Evolutionary conservation across 495 filamentous ascomycete species (phyloP).

Genomic region (Penicillium pancosmium): DNA sequence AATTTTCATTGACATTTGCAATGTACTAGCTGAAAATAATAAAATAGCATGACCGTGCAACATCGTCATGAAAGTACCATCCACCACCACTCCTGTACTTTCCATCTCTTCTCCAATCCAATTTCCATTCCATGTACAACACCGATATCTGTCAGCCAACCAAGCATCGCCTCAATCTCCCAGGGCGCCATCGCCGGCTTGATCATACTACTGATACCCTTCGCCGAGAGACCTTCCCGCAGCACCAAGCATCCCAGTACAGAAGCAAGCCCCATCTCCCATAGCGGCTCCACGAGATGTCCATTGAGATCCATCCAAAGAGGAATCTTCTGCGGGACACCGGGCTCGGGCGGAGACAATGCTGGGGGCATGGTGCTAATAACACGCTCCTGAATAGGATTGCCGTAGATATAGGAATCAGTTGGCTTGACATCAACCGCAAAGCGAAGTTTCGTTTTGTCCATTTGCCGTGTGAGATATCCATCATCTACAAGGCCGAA

Average conservation of each 20-base stretch:
- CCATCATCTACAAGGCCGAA: conserved; percentile 72
- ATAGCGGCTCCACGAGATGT: conserved; percentile 59
- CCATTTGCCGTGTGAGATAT: conserved; percentile 73
- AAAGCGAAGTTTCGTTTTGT: conserved; percentile 66
- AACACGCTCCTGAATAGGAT: conserved; percentile 45
- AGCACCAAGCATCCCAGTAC: conserved; percentile 61
- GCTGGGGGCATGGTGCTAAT: conserved; percentile 29
- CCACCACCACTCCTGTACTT: conserved; percentile 74
- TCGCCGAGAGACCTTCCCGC: conserved; percentile 57
- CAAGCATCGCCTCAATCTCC: conserved; percentile 66
- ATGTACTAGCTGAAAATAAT: not conserved
- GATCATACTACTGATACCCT: conserved; percentile 55
- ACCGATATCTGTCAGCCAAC: conserved; percentile 63
- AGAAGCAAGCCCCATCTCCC: conserved; percentile 64
- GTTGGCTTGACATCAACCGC: conserved; percentile 58
- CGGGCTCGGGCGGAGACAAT: conserved; percentile 16
- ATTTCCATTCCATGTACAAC: conserved; percentile 33
- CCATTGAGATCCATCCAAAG: conserved; percentile 82
- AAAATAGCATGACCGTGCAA: not conserved
- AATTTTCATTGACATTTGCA: not conserved
- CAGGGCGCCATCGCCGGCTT: conserved; percentile 65
- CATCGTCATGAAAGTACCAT: conserved; percentile 31
- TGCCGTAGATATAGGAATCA: conserved; percentile 61
- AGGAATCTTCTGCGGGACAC: conserved; percentile 55
- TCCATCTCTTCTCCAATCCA: conserved; percentile 44